These are phyloP conservation scores for Priceomyces haplophilus DNA, from an alignment of 805 yeast genomes.

Conservation along the genomic window DNA sequence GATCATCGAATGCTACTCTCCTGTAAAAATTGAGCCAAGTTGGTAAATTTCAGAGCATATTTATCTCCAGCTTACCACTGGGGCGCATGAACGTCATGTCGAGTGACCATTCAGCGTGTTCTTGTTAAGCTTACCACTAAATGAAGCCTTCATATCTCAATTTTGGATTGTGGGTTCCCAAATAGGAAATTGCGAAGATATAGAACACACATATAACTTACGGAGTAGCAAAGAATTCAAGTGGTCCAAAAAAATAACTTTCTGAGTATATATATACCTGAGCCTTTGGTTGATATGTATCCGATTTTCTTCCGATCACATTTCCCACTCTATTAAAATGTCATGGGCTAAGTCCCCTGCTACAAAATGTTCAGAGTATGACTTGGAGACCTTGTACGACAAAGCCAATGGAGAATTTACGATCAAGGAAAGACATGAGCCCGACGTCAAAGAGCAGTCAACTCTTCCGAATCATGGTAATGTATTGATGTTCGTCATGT, in stretches of 20 bases:
- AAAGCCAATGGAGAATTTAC: neutral
- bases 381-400: neutral
- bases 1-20: no score
- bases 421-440: neutral
- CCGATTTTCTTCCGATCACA: no score
- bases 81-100: no score
- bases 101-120: no score
- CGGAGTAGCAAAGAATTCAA: neutral
- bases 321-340: neutral
- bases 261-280: neutral
- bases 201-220: neutral
- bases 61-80: no score
- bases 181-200: constrained; percentile 8
- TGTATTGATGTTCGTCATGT: constrained; percentile 16
- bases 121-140: no score
- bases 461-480: neutral
- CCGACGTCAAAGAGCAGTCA: neutral
- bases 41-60: no score
- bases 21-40: no score
- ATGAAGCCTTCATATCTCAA: no score
- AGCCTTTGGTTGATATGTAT: neutral
- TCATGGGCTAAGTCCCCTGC: neutral
- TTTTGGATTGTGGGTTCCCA: constrained; percentile 6
- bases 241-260: neutral
- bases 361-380: neutral